Percentiles rank a stretch among this genome's conserved stretches.
Evolutionary conservation across 805 yeast genomes (phyloP).

Genomic region (Pichia kluyveri): DNA sequence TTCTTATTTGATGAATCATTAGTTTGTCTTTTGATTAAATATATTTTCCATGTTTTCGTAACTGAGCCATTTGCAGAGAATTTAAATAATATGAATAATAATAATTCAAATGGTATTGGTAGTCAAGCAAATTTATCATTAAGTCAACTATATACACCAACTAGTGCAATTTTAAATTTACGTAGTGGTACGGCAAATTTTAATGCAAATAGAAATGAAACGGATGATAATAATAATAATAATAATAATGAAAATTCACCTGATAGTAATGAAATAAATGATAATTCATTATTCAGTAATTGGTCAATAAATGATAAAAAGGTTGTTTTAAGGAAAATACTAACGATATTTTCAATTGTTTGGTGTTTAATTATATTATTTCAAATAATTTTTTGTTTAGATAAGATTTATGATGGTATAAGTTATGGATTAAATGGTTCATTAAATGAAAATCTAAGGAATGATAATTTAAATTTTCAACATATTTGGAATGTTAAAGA

Average conservation of each 20-base stretch:
- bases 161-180: background rate
- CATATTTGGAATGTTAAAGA: constrained; percentile 6
- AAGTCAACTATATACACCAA: background rate
- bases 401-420: constrained; percentile 12
- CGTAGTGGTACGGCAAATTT: background rate
- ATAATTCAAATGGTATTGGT: background rate
- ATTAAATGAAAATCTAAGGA: constrained; percentile 1
- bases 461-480: constrained; percentile 2
- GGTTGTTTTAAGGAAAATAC: constrained; percentile 7
- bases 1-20: constrained; percentile 10
- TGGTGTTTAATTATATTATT: constrained; percentile 23
- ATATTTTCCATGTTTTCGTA: constrained; percentile 3
- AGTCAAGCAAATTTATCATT: background rate
- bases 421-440: constrained; percentile 3
- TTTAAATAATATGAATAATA: background rate
- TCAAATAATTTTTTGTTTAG: constrained; percentile 29
- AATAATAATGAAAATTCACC: no score
- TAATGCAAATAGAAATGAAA: background rate
- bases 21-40: background rate
- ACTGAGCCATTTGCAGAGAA: background rate
- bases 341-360: constrained; percentile 17
- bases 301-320: background rate
- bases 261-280: background rate
- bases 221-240: background rate
- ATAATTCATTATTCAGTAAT: background rate